Conservation (phyloP, 2,329 filamentous ascomycete species). For the Neobulgaria alba region DNA sequence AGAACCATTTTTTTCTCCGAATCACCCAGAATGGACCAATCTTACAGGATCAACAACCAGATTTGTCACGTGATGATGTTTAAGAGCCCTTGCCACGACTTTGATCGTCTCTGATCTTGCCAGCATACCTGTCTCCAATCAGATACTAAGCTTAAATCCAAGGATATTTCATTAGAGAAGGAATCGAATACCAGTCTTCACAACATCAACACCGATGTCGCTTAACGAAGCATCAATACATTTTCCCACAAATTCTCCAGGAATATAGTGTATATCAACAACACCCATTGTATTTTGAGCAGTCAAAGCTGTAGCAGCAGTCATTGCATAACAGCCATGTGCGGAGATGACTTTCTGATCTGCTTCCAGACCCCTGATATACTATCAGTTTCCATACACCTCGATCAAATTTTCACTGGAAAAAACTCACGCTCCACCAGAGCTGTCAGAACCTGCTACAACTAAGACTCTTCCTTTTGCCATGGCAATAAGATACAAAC, state of each 20-base stretch:
- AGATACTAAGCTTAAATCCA: too few relatives aligned
- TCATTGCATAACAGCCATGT: slow-evolving; percentile 93
- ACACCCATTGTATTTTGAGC: slow-evolving; percentile 90
- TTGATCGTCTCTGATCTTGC: slow-evolving; percentile 62
- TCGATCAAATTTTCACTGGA: slow-evolving; percentile 1
- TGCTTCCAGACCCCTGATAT: slow-evolving; percentile 74
- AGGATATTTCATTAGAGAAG: not conserved
- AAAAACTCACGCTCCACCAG: slow-evolving; percentile 60
- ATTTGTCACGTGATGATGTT: slow-evolving; percentile 44
- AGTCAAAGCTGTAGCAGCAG: slow-evolving; percentile 89
- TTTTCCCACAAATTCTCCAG: slow-evolving; percentile 68
- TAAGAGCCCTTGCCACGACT: slow-evolving; percentile 57
- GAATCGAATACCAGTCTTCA: slow-evolving; percentile 67
- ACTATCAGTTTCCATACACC: not conserved
- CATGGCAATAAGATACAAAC: slow-evolving; percentile 13
- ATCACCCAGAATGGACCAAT: not conserved
- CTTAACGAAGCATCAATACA: slow-evolving; percentile 79
- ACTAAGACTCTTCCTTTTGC: slow-evolving; percentile 48
- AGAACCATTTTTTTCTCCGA: slow-evolving; percentile 3
- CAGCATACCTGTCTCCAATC: slow-evolving; percentile 86
- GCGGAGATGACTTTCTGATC: slow-evolving; percentile 92
- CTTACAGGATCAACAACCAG: slow-evolving; percentile 69
- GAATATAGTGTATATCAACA: slow-evolving; percentile 69
- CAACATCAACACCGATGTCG: slow-evolving; percentile 80
- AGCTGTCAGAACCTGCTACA: slow-evolving; percentile 67